phyloP scores from a whole-genome alignment of 2,329 filamentous ascomycete genomes.

The Colletotrichum limetticola region DNA sequence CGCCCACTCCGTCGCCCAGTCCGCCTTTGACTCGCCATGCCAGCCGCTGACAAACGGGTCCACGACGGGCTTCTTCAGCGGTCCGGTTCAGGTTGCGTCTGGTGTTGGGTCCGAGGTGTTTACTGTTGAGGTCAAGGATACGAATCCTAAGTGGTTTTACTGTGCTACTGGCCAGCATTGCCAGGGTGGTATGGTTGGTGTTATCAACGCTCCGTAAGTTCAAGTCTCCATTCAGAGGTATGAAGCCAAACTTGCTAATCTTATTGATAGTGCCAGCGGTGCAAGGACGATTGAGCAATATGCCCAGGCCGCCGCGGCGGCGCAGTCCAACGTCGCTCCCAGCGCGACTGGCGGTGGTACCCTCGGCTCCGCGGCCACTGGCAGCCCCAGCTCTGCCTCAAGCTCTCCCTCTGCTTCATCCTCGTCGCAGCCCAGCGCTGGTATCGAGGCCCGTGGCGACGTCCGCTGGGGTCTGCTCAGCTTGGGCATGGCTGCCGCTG shows the following conservation, averaged over 20 bases:
- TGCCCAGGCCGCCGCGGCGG: slow-evolving; percentile 14
- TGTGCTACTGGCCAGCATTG: slow-evolving; percentile 70
- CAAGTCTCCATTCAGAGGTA: neutral
- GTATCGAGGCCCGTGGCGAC: slow-evolving; percentile 25
- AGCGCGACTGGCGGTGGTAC: slow-evolving; percentile 28
- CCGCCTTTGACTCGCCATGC: slow-evolving; percentile 69
- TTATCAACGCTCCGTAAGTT: slow-evolving; percentile 40
- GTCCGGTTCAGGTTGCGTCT: slow-evolving; percentile 46
- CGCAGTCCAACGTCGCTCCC: slow-evolving; percentile 30
- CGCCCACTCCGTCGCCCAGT: slow-evolving; percentile 73
- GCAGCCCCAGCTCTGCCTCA: slow-evolving; percentile 8
- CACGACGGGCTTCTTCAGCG: slow-evolving; percentile 60
- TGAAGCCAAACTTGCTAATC: neutral
- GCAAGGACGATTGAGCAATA: slow-evolving; percentile 20
- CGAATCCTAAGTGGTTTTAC: slow-evolving; percentile 72
- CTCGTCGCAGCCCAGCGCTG: slow-evolving; percentile 16
- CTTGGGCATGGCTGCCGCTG: slow-evolving; percentile 27
- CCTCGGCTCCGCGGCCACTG: slow-evolving; percentile 22
- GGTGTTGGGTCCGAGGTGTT: slow-evolving; percentile 37
- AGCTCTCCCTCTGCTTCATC: neutral
- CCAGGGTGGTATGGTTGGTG: slow-evolving; percentile 69
- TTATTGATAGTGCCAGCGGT: neutral
- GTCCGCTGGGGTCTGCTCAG: slow-evolving; percentile 31
- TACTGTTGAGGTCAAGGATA: slow-evolving; percentile 46
- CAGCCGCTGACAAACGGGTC: slow-evolving; percentile 57